Evolutionary conservation across 306 rosid genomes (phyloP).

Genomic region (Ceratonia siliqua): DNA sequence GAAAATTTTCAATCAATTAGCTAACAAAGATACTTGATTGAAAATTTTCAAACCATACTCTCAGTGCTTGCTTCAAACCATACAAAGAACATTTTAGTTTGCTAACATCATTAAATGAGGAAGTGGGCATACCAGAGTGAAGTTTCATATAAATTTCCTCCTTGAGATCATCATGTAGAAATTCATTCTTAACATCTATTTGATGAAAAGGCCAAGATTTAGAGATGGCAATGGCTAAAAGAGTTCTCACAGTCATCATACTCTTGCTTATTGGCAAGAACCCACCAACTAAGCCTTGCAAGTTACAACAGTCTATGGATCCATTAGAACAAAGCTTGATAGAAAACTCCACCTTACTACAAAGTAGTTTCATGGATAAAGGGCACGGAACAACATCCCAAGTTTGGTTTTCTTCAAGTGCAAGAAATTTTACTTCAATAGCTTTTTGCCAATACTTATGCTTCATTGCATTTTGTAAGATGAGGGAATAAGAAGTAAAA

Average conservation of each 20-base stretch:
- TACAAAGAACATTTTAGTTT: not conserved
- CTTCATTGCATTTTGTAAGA: constrained; percentile 19
- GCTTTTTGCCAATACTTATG: constrained; percentile 3
- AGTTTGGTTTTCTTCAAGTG: not conserved
- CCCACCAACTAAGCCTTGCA: not conserved
- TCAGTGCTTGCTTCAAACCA: not conserved
- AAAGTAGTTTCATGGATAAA: not conserved
- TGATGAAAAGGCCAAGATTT: too few relatives aligned
- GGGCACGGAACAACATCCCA: not conserved
- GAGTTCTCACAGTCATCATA: not conserved
- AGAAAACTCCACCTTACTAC: not conserved
- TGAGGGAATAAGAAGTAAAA: not conserved
- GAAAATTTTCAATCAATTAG: not conserved
- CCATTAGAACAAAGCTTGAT: not conserved
- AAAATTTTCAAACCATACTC: not conserved
- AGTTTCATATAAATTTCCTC: too few relatives aligned
- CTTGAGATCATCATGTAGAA: too few relatives aligned
- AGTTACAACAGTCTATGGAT: not conserved
- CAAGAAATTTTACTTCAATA: not conserved
- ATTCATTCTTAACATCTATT: too few relatives aligned
- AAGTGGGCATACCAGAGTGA: too few relatives aligned
- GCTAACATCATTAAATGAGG: not conserved
- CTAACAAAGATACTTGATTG: not conserved
- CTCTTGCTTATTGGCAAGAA: not conserved
- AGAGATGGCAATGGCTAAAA: too few relatives aligned